Conservation (phyloP, 2,329 filamentous ascomycete species). For the Dactylellina cionopaga region DNA sequence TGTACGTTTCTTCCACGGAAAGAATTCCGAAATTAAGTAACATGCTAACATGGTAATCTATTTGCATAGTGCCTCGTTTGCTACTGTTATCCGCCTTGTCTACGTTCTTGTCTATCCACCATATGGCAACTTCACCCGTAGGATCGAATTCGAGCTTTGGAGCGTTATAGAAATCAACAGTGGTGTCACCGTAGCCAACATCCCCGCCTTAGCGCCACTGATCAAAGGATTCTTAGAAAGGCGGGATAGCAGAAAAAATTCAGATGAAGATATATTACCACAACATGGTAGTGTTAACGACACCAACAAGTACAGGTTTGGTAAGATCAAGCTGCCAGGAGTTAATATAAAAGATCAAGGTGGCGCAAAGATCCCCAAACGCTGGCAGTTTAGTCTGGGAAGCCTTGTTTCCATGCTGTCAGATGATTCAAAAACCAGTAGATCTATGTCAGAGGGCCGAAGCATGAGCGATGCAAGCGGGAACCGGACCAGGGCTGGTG, state of each 20-base stretch:
- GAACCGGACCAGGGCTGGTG: background rate
- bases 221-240: conserved; percentile 7
- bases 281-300: background rate
- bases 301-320: background rate
- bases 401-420: background rate
- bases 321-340: background rate
- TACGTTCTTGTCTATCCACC: background rate
- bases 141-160: conserved; percentile 17
- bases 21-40: background rate
- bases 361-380: background rate
- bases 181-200: conserved; percentile 13
- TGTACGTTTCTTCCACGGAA: conserved; percentile 55
- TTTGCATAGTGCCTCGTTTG: conserved; percentile 1
- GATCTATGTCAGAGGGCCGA: background rate
- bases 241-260: background rate
- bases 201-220: conserved; percentile 9
- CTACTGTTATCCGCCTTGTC: conserved; percentile 12
- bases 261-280: conserved; percentile 1
- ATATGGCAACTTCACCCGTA: conserved; percentile 1
- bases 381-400: background rate
- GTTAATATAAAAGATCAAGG: background rate
- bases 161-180: conserved; percentile 1
- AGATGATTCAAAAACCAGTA: background rate
- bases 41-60: background rate
- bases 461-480: background rate